These are phyloP conservation scores for Solanum pimpinellifolium DNA, from an alignment of 257 asterid species.

Conservation along the genomic window DNA sequence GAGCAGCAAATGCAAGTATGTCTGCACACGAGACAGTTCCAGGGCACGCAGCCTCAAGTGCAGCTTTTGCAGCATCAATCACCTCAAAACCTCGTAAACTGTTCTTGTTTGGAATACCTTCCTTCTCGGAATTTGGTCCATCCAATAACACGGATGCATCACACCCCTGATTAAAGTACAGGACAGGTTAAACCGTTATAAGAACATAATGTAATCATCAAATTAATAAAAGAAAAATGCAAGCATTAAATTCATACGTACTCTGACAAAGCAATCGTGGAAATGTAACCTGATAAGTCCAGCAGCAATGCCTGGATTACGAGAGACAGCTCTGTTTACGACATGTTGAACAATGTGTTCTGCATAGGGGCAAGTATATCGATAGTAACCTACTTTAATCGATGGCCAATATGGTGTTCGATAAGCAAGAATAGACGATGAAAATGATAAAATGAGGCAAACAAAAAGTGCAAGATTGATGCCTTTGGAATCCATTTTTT, in stretches of 20 bases:
- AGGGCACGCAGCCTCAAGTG: not conserved
- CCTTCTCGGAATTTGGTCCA: not conserved
- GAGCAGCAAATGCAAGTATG: not conserved
- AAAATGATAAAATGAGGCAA: not conserved
- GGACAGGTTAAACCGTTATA: not conserved
- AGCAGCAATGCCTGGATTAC: constrained; percentile 1
- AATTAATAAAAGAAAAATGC: not conserved
- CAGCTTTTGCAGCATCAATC: not conserved
- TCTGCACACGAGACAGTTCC: not conserved
- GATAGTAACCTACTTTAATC: not conserved
- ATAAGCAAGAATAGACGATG: not conserved
- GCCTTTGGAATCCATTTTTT: not conserved
- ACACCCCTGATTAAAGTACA: not conserved
- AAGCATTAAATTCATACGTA: no score
- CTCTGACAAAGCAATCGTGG: no score
- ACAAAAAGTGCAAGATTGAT: not conserved
- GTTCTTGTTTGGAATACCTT: not conserved
- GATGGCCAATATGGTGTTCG: not conserved
- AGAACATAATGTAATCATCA: not conserved
- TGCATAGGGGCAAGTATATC: not conserved
- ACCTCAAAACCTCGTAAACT: not conserved
- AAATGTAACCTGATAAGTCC: not conserved
- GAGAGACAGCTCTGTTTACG: not conserved
- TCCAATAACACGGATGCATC: not conserved
- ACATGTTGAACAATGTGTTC: not conserved